These are phyloP conservation scores for Russula sp. DNA, from an alignment of 768 basidiomycete species.

Conservation along the genomic window DNA sequence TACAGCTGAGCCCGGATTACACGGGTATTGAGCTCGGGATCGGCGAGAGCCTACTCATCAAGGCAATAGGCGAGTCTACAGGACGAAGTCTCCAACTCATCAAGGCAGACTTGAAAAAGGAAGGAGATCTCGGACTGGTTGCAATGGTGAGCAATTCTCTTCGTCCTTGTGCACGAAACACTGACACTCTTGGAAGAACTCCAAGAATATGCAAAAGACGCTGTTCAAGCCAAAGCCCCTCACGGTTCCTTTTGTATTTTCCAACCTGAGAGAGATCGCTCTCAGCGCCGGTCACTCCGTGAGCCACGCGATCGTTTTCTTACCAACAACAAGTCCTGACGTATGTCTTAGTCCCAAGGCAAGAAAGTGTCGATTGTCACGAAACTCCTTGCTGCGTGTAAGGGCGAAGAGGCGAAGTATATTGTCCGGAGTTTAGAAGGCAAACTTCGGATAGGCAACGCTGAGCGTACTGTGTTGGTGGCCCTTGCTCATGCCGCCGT, in stretches of 20 bases:
- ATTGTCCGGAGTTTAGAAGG: slow-evolving; percentile 94
- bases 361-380: slow-evolving; percentile 96
- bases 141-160: slow-evolving; percentile 64
- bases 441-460: slow-evolving; percentile 94
- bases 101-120: slow-evolving; percentile 89
- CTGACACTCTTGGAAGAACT: slow-evolving; percentile 50
- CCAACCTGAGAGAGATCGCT: slow-evolving; percentile 87
- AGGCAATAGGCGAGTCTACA: slow-evolving; percentile 92
- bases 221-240: slow-evolving; percentile 91
- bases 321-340: neutral
- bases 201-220: slow-evolving; percentile 88
- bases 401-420: slow-evolving; percentile 91
- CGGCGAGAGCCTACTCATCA: slow-evolving; percentile 89
- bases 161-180: neutral
- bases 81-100: slow-evolving; percentile 79
- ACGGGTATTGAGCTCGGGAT: slow-evolving; percentile 93
- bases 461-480: slow-evolving; percentile 91
- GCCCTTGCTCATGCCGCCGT: slow-evolving; percentile 91
- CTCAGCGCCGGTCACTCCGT: slow-evolving; percentile 79
- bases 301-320: slow-evolving; percentile 24
- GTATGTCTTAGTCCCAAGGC: slow-evolving; percentile 65
- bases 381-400: slow-evolving; percentile 87
- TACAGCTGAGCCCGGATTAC: slow-evolving; percentile 90
- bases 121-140: slow-evolving; percentile 92
- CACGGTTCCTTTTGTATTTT: slow-evolving; percentile 85